These are phyloP conservation scores for Heterobasidion occidentale DNA, from an alignment of 1,284 basidiomycete genomes.

Conservation along the genomic window DNA sequence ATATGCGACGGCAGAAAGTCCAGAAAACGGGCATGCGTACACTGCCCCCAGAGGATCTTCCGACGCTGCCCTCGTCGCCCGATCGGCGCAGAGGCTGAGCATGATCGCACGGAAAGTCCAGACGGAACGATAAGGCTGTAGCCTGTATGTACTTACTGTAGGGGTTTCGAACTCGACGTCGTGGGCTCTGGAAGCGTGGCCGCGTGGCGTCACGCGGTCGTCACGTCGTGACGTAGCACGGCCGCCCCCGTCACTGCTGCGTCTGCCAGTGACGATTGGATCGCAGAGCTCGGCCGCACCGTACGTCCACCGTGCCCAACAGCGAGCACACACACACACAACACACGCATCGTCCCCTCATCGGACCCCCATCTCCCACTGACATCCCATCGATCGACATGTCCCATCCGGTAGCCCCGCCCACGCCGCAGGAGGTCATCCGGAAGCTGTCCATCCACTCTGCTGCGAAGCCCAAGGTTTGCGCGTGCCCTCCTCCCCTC, in stretches of 20 bases:
- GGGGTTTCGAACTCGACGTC: neutral
- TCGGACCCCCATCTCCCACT: neutral
- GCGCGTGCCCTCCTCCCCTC: slow-evolving; percentile 13
- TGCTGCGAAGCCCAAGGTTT: slow-evolving; percentile 33
- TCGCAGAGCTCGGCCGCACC: neutral
- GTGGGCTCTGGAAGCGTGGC: neutral
- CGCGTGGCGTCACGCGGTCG: neutral
- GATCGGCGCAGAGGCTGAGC: too few relatives aligned
- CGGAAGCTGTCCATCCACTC: slow-evolving; percentile 80
- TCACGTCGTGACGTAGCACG: neutral
- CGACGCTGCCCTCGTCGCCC: too few relatives aligned
- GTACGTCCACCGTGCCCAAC: neutral
- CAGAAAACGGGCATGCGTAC: slow-evolving; percentile 3
- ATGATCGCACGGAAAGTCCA: too few relatives aligned
- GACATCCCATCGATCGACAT: slow-evolving; percentile 18
- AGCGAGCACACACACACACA: neutral
- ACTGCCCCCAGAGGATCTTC: neutral
- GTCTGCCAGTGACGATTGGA: neutral
- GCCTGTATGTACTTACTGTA: neutral
- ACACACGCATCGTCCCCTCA: neutral
- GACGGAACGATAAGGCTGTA: neutral
- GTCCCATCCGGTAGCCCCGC: slow-evolving; percentile 59
- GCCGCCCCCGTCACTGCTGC: neutral
- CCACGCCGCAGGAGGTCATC: slow-evolving; percentile 79
- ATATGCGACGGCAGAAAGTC: neutral